Evolutionary conservation across 805 yeast genomes (phyloP).

Genomic region (Yarrowia divulgata): DNA sequence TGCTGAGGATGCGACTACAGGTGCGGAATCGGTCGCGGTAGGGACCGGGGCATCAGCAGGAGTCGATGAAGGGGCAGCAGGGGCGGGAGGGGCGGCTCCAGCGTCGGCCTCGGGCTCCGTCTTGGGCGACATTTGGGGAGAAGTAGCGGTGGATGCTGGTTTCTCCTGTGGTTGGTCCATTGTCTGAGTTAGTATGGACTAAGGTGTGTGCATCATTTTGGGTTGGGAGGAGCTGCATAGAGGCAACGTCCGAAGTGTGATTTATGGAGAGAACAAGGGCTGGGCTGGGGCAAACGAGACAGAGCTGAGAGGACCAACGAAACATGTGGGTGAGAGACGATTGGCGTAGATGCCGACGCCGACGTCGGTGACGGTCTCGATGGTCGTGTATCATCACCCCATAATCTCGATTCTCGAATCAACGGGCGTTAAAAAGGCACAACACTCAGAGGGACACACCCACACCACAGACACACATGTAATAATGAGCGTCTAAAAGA

Average conservation of each 20-base stretch:
- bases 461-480: background rate
- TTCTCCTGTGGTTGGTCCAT: slow-evolving; percentile 38
- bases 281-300: too few species aligned
- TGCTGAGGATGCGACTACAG: slow-evolving; percentile 9
- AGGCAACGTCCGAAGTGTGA: slow-evolving; percentile 31
- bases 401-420: too few species aligned
- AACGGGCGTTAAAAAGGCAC: background rate
- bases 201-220: slow-evolving; percentile 16
- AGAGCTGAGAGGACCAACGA: background rate
- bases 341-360: too few species aligned
- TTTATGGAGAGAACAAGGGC: slow-evolving; percentile 6
- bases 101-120: slow-evolving; percentile 41
- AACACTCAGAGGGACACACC: background rate
- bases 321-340: background rate
- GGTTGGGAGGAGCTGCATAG: slow-evolving; percentile 26
- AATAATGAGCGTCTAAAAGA: background rate
- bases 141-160: slow-evolving; percentile 23
- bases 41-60: background rate
- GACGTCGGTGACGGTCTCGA: too few species aligned
- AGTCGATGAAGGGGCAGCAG: background rate
- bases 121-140: slow-evolving; percentile 42
- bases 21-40: background rate
- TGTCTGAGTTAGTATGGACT: slow-evolving; percentile 33
- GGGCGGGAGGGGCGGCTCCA: slow-evolving; percentile 15
- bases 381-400: too few species aligned